A percentile compares a stretch with the other conserved stretches of the same genome.
phyloP scores from a whole-genome alignment of 2,329 filamentous ascomycete species.

The Plenodomus biglobosus region DNA sequence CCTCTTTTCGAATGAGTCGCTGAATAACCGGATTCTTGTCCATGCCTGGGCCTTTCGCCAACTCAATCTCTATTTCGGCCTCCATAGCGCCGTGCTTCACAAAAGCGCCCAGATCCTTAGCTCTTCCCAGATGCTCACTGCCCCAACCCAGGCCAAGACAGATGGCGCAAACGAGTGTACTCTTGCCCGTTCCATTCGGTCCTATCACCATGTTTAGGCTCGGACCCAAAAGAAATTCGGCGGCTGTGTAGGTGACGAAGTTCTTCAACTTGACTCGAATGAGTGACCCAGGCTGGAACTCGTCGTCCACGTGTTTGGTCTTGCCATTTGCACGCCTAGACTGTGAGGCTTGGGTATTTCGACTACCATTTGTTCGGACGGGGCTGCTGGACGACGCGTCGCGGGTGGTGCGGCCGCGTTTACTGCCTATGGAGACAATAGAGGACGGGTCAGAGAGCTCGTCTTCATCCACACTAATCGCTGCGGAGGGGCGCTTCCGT shows the following conservation, averaged over 20 bases:
- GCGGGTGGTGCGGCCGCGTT: constrained; percentile 35
- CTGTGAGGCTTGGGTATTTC: not conserved
- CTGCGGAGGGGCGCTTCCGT: constrained; percentile 27
- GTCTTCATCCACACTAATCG: constrained; percentile 23
- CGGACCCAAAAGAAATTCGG: constrained; percentile 87
- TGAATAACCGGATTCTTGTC: constrained; percentile 70
- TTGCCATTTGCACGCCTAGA: constrained; percentile 5
- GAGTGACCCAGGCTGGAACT: constrained; percentile 73
- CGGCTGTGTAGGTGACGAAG: constrained; percentile 93
- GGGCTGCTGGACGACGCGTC: constrained; percentile 37
- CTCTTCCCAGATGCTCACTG: constrained; percentile 74
- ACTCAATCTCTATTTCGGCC: constrained; percentile 87
- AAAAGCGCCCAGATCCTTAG: constrained; percentile 82
- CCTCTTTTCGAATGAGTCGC: constrained; percentile 76
- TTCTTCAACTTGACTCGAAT: constrained; percentile 82
- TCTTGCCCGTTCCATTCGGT: constrained; percentile 98
- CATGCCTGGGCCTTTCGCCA: constrained; percentile 63
- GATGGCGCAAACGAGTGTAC: constrained; percentile 94
- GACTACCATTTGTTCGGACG: constrained; percentile 3
- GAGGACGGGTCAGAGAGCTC: constrained; percentile 26
- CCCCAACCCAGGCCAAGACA: constrained; percentile 85
- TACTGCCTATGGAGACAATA: constrained; percentile 26
- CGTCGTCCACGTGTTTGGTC: constrained; percentile 16
- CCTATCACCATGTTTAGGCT: constrained; percentile 98
- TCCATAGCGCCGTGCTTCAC: constrained; percentile 83